Evolutionary conservation across 1,139 yeast species (phyloP).

Genomic region (Suhomyces bokatorum): DNA sequence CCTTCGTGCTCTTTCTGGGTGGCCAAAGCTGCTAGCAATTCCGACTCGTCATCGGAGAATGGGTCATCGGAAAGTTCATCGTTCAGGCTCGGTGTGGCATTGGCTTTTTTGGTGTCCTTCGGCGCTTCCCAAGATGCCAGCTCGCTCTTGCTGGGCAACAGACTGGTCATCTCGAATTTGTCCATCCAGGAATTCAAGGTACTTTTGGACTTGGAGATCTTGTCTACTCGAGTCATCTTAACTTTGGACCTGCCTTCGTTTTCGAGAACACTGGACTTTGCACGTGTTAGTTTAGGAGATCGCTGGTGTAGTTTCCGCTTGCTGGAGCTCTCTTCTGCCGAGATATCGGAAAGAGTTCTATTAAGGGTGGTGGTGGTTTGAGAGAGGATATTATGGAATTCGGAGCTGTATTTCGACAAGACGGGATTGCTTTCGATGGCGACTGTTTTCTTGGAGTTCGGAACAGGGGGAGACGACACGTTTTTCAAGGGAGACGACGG

Average conservation of each 20-base stretch:
- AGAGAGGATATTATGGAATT: slow-evolving; percentile 26
- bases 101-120: background rate
- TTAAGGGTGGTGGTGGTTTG: slow-evolving; percentile 25
- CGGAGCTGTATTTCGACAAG: slow-evolving; percentile 41
- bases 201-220: slow-evolving; percentile 8
- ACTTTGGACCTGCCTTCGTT: slow-evolving; percentile 10
- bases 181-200: slow-evolving; percentile 36
- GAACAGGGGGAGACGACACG: slow-evolving; percentile 16
- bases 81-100: no score
- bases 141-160: slow-evolving; percentile 1
- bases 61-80: slow-evolving; percentile 25
- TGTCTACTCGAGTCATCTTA: slow-evolving; percentile 7
- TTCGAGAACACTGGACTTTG: slow-evolving; percentile 33
- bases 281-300: slow-evolving; percentile 28
- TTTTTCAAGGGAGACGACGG: slow-evolving; percentile 43
- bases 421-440: slow-evolving; percentile 38
- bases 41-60: slow-evolving; percentile 39
- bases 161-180: slow-evolving; percentile 27
- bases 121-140: background rate
- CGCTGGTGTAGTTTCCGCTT: slow-evolving; percentile 8
- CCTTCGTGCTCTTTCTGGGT: slow-evolving; percentile 3
- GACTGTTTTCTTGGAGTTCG: background rate
- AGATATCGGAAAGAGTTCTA: slow-evolving; percentile 32
- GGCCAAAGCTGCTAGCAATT: slow-evolving; percentile 14
- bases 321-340: slow-evolving; percentile 16